Evolutionary conservation across 1,284 basidiomycete species (phyloP).

Genomic region (Peniophora sp.): DNA sequence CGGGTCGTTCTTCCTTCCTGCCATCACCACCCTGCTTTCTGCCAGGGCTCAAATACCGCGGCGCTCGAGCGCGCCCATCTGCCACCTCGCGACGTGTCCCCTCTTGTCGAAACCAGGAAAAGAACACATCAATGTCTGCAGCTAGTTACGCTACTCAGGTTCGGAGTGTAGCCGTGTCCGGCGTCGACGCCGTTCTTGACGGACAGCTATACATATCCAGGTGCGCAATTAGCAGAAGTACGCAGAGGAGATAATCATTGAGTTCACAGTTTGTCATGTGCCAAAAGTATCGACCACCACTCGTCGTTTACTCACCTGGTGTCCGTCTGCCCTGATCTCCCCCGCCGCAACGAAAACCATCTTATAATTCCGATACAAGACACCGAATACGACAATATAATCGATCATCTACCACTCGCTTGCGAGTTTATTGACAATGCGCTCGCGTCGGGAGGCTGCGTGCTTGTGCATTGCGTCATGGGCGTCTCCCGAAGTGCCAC

Average conservation of each 20-base stretch:
- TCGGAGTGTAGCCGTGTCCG: slow-evolving; percentile 4
- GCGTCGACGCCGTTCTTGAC: slow-evolving; percentile 29
- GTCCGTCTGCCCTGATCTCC: slow-evolving; percentile 52
- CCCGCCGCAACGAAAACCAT: slow-evolving; percentile 33
- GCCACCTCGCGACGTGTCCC: neutral
- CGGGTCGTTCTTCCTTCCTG: too few species aligned
- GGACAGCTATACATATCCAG: slow-evolving; percentile 48
- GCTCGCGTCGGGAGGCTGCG: slow-evolving; percentile 35
- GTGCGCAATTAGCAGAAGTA: slow-evolving; percentile 20
- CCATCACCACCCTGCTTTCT: too few species aligned
- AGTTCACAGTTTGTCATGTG: neutral
- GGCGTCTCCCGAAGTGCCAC: slow-evolving; percentile 42
- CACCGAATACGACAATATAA: slow-evolving; percentile 51
- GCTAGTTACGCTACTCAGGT: slow-evolving; percentile 4
- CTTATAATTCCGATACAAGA: slow-evolving; percentile 46
- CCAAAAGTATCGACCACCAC: slow-evolving; percentile 12
- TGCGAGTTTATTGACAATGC: slow-evolving; percentile 50
- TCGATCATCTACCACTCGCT: slow-evolving; percentile 44
- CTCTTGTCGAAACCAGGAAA: too few species aligned
- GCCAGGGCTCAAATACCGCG: too few species aligned
- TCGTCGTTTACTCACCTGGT: slow-evolving; percentile 49
- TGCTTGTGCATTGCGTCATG: slow-evolving; percentile 68
- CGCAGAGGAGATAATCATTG: neutral
- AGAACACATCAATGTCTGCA: neutral
- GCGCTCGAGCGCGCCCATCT: too few species aligned